Evolutionary conservation across 1,284 basidiomycete genomes (phyloP), one percentile per base, ranked within the genome.

Genomic region (Schizopora paradoxa): DNA sequence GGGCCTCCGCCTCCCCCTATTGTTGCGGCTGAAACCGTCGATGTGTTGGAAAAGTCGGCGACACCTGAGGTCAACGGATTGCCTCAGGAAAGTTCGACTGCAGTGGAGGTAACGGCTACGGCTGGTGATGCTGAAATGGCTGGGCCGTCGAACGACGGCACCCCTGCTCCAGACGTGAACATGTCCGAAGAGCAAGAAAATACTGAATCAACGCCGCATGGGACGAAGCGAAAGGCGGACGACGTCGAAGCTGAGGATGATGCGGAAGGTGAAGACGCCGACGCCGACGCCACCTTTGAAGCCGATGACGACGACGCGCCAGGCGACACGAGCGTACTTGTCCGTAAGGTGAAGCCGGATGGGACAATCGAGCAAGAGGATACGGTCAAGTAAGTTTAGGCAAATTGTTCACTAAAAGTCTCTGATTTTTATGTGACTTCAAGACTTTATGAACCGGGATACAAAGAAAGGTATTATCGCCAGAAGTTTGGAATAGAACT

Each of bases 381-480:
- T 63, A 86, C 80, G 19, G 91, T 99, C 57, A 86, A 87, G 89
- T 93, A 68, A 57, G 81, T 76, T 45, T 38, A 51, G 52, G 41
- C 43, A 10, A 21, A 27, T 45, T 27, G 16, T 37, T 16, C 29
- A 19, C 34, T 41, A 27, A 32, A 33, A 41, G 19, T 41, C 31
- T 45, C 25, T 37, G 27, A 45, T 46, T 18, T 43, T 37, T 37
- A 28, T 38, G 22, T 47, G 16, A 32, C 41, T 13, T 49, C 6
- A 53, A 93, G 91, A 58, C 68, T 97, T 14, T 97, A 89, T 83
- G 93, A 97, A 63, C 82, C 91, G 1, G 94, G 93, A 28, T 99
- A 99, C 67, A 85, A 82, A 60, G 91, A 95, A 59, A 79, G 96
- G 28, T 99, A 99, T 65, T 99, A 99, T 60, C 72, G 77, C 41